Percentiles rank a stretch among this genome's conserved stretches.
phyloP scores from a whole-genome alignment of 345 rosid species.

The Acer yangbiense region DNA sequence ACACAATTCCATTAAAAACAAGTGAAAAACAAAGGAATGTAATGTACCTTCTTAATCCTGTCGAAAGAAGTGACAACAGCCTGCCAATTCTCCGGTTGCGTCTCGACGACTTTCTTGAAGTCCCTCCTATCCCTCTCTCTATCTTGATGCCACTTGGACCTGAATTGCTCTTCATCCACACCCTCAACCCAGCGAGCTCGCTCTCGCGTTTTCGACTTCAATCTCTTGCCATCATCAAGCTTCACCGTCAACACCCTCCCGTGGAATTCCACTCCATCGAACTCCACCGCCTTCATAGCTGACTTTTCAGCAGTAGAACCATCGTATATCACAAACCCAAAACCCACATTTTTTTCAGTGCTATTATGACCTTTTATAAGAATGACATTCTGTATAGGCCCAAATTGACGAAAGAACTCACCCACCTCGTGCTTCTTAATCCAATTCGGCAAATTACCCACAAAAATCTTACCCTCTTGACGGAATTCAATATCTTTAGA shows the following conservation, averaged over 20 bases:
- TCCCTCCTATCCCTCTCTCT: conserved; percentile 62
- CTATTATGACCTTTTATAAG: conserved; percentile 71
- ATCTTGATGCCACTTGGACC: conserved; percentile 84
- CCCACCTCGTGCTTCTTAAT: conserved; percentile 67
- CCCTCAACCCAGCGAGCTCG: conserved; percentile 71
- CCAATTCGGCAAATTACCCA: conserved; percentile 90
- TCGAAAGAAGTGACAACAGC: conserved; percentile 83
- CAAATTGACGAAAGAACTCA: conserved; percentile 86
- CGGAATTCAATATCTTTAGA: conserved; percentile 38
- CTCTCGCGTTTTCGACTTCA: conserved; percentile 61
- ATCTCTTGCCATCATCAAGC: conserved; percentile 82
- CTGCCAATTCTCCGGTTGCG: conserved; percentile 90
- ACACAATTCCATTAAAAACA: background rate
- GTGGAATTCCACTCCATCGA: conserved; percentile 89
- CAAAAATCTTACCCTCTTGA: conserved; percentile 79
- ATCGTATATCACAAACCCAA: conserved; percentile 75
- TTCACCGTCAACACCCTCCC: conserved; percentile 91
- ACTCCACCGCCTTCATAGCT: conserved; percentile 81
- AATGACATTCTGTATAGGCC: conserved; percentile 70
- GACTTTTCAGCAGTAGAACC: conserved; percentile 54
- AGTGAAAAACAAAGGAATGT: background rate
- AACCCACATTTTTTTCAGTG: conserved; percentile 74
- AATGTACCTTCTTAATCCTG: conserved; percentile 72
- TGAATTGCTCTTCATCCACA: conserved; percentile 44
- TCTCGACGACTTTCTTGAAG: conserved; percentile 59